Evolutionary conservation across 1,284 basidiomycete species (phyloP), one percentile per base, ranked within the genome.

Genomic region (Ustilago crameri): DNA sequence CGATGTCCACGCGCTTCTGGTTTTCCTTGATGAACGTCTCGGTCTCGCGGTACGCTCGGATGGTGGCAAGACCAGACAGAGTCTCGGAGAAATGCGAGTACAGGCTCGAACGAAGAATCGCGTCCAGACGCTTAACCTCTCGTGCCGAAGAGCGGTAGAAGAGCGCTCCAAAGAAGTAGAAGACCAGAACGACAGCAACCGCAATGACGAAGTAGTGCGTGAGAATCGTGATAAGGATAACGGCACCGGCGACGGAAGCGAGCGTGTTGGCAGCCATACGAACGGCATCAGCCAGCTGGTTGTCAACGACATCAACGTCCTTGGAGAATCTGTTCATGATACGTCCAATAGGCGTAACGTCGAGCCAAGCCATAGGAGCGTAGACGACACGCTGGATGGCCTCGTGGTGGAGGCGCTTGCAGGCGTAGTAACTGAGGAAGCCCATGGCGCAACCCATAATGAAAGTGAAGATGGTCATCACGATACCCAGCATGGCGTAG

Each of bases 141-240:
- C 93, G 87, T 3, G 94, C 93, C 78, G 91, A 92, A 1, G 90
- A 87, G 40, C 93, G 89, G 82, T 97, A 97, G 85, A 95, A 95
- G 4, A 87, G 82, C 7, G 92, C 91, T 52, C 75, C 72, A 27
- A 71, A 66, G 54, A 64, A 78, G 59, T 82, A 82, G 49, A 80
- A 75, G 27, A 81, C 44, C 30, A 81, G 60, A 14, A 83, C 51
- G 34, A 64, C 69, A 7, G 74, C 80, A 3, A 83, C 90, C 86
- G 80, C 89, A 87, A 72, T 65, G 10, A 70, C 55, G 44, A 91
- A 91, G 83, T 90, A 91, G 67, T 89, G 88, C 69, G 90, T 88
- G 8, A 91, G 84, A 24, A 90, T 86, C 0, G 90, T 88, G 64
- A 91, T 89, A 53, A 91, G 87, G 41, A 90, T 80, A 17, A 91